phyloP scores from a whole-genome alignment of 441 rosid genomes.

The Brassica balearica region DNA sequence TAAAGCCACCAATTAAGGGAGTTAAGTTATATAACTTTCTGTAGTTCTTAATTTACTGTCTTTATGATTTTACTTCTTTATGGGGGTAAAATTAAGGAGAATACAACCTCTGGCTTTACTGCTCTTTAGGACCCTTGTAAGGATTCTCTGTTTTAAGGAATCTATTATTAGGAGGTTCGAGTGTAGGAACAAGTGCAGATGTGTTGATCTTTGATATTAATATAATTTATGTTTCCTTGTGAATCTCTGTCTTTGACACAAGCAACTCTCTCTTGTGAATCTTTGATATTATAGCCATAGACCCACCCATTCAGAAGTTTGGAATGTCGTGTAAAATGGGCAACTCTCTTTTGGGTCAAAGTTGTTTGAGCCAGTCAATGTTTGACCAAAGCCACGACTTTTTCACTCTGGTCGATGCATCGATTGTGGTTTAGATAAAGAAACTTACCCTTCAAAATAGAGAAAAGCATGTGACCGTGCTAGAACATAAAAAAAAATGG shows the following conservation, averaged over 20 bases:
- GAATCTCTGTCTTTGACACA: neutral
- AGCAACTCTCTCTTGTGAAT: neutral
- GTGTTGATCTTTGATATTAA: constrained; percentile 42
- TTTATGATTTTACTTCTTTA: neutral
- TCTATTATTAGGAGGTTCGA: constrained; percentile 26
- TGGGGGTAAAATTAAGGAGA: constrained; percentile 32
- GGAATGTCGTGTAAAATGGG: constrained; percentile 16
- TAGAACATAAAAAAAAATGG: constrained; percentile 6
- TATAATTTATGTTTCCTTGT: constrained; percentile 1
- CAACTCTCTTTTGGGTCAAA: constrained; percentile 30
- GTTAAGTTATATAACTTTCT: constrained; percentile 14
- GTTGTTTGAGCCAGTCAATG: constrained; percentile 35
- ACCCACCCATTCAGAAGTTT: neutral
- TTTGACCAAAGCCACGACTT: constrained; percentile 27
- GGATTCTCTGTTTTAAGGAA: constrained; percentile 40
- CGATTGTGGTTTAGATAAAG: constrained; percentile 7
- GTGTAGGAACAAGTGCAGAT: constrained; percentile 43
- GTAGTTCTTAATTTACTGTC: constrained; percentile 18
- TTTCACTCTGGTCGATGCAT: constrained; percentile 31
- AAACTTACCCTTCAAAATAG: constrained; percentile 1
- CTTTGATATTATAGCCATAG: neutral
- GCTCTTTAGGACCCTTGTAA: constrained; percentile 21
- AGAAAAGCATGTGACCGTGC: constrained; percentile 24
- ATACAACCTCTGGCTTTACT: constrained; percentile 45
- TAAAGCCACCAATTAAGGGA: constrained; percentile 41